Evolutionary conservation across 2,329 filamentous ascomycete genomes (phyloP).

Genomic region (Clathrospora elynae): DNA sequence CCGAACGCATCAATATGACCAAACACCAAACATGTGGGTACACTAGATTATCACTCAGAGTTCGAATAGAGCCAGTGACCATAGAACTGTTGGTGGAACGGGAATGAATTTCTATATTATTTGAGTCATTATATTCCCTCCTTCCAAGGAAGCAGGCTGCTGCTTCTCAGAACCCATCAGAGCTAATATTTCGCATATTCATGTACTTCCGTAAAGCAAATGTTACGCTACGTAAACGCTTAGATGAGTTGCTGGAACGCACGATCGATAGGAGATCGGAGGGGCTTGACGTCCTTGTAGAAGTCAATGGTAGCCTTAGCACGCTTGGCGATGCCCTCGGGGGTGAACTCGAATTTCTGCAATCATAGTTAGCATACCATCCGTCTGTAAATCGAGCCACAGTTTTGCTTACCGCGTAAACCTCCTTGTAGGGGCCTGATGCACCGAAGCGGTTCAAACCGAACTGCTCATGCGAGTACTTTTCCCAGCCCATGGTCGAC

Average conservation of each 20-base stretch:
- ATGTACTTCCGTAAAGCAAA: slow-evolving; percentile 5
- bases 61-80: too few relatives aligned
- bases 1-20: too few relatives aligned
- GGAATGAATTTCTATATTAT: slow-evolving; percentile 32
- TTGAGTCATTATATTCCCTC: slow-evolving; percentile 21
- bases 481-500: slow-evolving; percentile 97
- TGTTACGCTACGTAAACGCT: slow-evolving; percentile 29
- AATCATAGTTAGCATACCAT: slow-evolving; percentile 52
- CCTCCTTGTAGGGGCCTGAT: slow-evolving; percentile 94
- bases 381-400: not conserved
- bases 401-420: slow-evolving; percentile 72
- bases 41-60: too few relatives aligned
- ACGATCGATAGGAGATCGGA: slow-evolving; percentile 94
- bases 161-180: slow-evolving; percentile 20
- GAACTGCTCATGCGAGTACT: slow-evolving; percentile 99
- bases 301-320: slow-evolving; percentile 90
- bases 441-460: slow-evolving; percentile 99
- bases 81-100: slow-evolving; percentile 5
- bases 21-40: too few relatives aligned
- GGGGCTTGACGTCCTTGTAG: slow-evolving; percentile 88
- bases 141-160: slow-evolving; percentile 19
- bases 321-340: slow-evolving; percentile 94
- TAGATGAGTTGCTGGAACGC: slow-evolving; percentile 98
- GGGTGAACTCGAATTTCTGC: slow-evolving; percentile 99
- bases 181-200: slow-evolving; percentile 3